Evolutionary conservation across 768 basidiomycete species (phyloP), one percentile per base, ranked within the genome.

Genomic region (Mycena epipterygia): DNA sequence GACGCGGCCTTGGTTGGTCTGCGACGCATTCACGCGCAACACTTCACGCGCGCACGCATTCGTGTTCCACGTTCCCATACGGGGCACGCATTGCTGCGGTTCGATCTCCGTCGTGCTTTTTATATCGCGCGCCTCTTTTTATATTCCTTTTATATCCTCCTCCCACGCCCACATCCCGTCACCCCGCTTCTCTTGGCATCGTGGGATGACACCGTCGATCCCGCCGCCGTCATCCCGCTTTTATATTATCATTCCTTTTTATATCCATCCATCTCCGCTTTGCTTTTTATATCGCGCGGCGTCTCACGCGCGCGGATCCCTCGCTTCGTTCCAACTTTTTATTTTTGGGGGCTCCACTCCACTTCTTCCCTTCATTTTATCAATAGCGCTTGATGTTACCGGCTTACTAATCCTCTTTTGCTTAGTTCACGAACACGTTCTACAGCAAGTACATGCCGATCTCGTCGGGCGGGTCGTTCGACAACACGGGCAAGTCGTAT

Each of bases 341-440:
- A n/a, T n/a, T n/a, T n/a, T n/a, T n/a, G n/a, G n/a, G n/a, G n/a
- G n/a, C n/a, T n/a, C n/a, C n/a, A n/a, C n/a, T n/a, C 42, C 42
- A 14, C 6, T 44, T 29, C 27, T 19, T 29, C 19, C 19, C 49
- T 25, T 13, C 49, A 19, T 19, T 7, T 46, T 46, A 7, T 7
- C 44, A 46, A 6, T 46, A 13, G 44, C 44, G 44, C 17, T 19
- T 13, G 21, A 46, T 23, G 44, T 23, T 23, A 46, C 44, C 25
- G 46, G 21, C n/a, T 8, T 5, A 19, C 49, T 25, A 19, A 25
- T 39, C 4, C 23, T 29, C 9, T 21, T 67, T 52, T 5, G 23
- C 44, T 21, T 62, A 88, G 81, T 94, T 88, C 78, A 90, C 87
- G 70, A 93, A 94, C 74, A 81, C 84, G 21, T 91, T 89, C 89